Base-by-base conservation (phyloP, 306 rosid genomes). In the Lathyrus oleraceus region DNA sequence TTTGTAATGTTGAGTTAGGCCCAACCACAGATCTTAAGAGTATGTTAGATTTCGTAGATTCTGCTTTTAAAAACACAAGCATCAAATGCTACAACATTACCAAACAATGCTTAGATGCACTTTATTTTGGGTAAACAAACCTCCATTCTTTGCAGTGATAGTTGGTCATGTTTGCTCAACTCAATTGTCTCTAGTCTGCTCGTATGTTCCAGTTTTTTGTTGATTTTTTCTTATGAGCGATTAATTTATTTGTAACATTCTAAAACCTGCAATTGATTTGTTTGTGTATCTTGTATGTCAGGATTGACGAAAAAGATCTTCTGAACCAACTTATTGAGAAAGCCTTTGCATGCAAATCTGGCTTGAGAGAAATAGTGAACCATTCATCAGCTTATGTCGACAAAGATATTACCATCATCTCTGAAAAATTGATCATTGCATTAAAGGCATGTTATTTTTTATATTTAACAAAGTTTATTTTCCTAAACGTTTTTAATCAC, bases 271-370 rank as follows among this genome's bases (percentile, higher is more conserved):
- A 49, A 16, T 56, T 57, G 54, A 19, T 72, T 54, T 28, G 51
- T 71, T 39, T n/a, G n/a, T 61, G 44, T 43, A 48, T 57, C 44
- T 81, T 63, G 69, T 74, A 61, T 71, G 66, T 79, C 89, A 94
- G 98, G 82, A 83, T 88, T 77, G 86, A 83, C 79, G 98, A 94
- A 79, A 78, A 68, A 67, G 87, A 85, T 63, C 61, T 76, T 59
- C 79, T 90, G 81, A 71, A 85, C 48, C 82, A 81, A 72, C 72
- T 88, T 57, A 78, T 90, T 61, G 87, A 85, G 82, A 85, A 84
- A 76, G 91, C 95, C 56, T 75, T 73, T 56, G 80, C 77, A 53
- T 88, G 96, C 76, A 83, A 81, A 70, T 77, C 82, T 66, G 73
- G 70, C 71, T 77, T 90, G 85, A 72, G 79, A 76, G 96, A 81